Evolutionary conservation across 768 basidiomycete species (phyloP), one percentile per base, ranked within the genome.

Genomic region (Boletus speciosus): DNA sequence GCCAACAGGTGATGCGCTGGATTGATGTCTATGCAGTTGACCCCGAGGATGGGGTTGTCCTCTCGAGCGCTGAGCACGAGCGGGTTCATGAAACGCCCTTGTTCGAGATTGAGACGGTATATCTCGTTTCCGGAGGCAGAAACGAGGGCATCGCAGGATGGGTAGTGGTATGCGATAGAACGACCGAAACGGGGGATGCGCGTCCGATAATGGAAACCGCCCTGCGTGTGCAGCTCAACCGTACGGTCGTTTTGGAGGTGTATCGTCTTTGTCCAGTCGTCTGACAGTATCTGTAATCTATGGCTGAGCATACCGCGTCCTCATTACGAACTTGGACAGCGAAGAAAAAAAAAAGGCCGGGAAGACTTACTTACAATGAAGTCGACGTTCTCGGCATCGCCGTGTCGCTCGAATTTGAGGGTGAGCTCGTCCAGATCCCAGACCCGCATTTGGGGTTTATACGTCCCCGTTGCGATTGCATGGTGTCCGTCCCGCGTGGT

Each of bases 211-310:
- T 98, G 91, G 55, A 94, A 82, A 0, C 93, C 93, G 43, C 90
- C 83, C 69, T 98, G 97, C 0, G 92, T 96, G 68, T 99, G 97
- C 6, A 99, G 77, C 64, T 94, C 92, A 51, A 99, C 71, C 5
- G 91, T 90, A n/a, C 97, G 86, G 75, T 98, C 94, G 47, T 88
- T 87, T 79, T 98, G 97, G 2, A 99, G 81, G 69, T 97, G 94
- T 57, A 98, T 79, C n/a, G 91, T 87, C 69, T 98, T 98, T 7
- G 96, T 98, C 96, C 96, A 98, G 76, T 98, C 96, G 65, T 95
- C 90, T 1, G 95, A 98, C 8, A 98, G 78, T 62, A 93, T 86
- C 94, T 97, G 71, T 7, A 56, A 37, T 42, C 14, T 27, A 37
- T 37, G 38, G 12, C 39, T 57, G 49, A 58, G 54, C 39, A 34